A percentile compares a stretch with the other conserved stretches of the same genome.
These are phyloP conservation scores for Fusarium xyrophilum DNA, from an alignment of 2,329 filamentous ascomycete species.

Conservation along the genomic window DNA sequence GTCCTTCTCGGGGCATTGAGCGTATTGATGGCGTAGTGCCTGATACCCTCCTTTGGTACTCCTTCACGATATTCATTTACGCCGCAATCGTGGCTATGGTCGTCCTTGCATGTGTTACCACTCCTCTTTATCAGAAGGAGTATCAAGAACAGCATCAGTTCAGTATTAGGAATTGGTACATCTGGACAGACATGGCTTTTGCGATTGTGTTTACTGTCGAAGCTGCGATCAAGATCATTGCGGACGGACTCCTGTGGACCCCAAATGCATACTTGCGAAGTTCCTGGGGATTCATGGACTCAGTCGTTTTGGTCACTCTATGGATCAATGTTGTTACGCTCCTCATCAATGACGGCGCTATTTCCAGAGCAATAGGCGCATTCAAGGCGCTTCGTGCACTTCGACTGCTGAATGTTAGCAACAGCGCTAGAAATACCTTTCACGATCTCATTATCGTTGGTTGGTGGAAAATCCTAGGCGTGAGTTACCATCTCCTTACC, in stretches of 20 bases:
- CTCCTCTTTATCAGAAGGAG: slow-evolving; percentile 89
- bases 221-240: slow-evolving; percentile 88
- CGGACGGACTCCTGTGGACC: slow-evolving; percentile 94
- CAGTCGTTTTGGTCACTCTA: slow-evolving; percentile 85
- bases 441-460: slow-evolving; percentile 95
- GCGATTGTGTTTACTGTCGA: slow-evolving; percentile 86
- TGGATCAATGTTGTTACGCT: slow-evolving; percentile 94
- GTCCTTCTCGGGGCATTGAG: slow-evolving; percentile 84
- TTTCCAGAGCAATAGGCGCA: slow-evolving; percentile 90
- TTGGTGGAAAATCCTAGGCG: slow-evolving; percentile 90
- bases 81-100: slow-evolving; percentile 97
- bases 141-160: slow-evolving; percentile 72
- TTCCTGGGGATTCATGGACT: slow-evolving; percentile 96
- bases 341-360: slow-evolving; percentile 78
- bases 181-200: slow-evolving; percentile 91
- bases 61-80: slow-evolving; percentile 93
- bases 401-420: slow-evolving; percentile 90
- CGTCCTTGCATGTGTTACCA: slow-evolving; percentile 91
- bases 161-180: slow-evolving; percentile 83
- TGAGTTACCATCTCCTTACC: slow-evolving; percentile 50
- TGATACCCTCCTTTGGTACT: slow-evolving; percentile 88
- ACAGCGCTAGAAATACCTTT: slow-evolving; percentile 94
- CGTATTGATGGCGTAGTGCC: slow-evolving; percentile 90
- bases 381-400: slow-evolving; percentile 96
- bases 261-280: slow-evolving; percentile 97